phyloP scores from a whole-genome alignment of 2,329 filamentous ascomycete species.

The Penicillium sp. region DNA sequence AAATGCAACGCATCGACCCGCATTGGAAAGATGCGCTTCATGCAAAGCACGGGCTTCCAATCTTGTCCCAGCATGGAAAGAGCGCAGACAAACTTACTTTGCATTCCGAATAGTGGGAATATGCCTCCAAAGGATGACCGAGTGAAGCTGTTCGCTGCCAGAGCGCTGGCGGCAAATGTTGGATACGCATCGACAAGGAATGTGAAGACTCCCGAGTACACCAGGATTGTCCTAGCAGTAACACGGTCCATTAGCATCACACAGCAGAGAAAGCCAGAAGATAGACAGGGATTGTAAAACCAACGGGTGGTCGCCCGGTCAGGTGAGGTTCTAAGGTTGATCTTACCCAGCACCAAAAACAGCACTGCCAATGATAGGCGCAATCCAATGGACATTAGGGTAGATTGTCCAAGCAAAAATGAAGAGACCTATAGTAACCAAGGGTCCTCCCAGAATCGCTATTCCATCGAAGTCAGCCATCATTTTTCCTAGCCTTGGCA shows the following conservation, averaged over 20 bases:
- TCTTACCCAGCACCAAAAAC: conserved; percentile 69
- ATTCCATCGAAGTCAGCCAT: not conserved
- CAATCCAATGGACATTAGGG: conserved; percentile 68
- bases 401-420: conserved; percentile 87
- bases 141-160: conserved; percentile 80
- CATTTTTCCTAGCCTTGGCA: not conserved
- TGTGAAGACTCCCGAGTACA: conserved; percentile 82
- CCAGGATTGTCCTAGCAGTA: conserved; percentile 63
- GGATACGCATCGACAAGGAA: conserved; percentile 68
- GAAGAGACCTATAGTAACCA: conserved; percentile 80
- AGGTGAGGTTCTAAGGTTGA: conserved; percentile 20
- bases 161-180: conserved; percentile 54
- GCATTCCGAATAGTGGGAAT: conserved; percentile 72
- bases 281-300: not conserved
- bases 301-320: not conserved
- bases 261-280: not conserved
- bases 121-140: conserved; percentile 75
- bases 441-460: conserved; percentile 67
- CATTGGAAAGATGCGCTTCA: conserved; percentile 4
- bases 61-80: not conserved
- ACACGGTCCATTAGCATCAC: conserved; percentile 25
- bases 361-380: conserved; percentile 68
- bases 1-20: conserved; percentile 9
- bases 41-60: conserved; percentile 12
- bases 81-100: conserved; percentile 34